Base-by-base conservation (phyloP, 768 basidiomycete species). In the Mycena haematopus region DNA sequence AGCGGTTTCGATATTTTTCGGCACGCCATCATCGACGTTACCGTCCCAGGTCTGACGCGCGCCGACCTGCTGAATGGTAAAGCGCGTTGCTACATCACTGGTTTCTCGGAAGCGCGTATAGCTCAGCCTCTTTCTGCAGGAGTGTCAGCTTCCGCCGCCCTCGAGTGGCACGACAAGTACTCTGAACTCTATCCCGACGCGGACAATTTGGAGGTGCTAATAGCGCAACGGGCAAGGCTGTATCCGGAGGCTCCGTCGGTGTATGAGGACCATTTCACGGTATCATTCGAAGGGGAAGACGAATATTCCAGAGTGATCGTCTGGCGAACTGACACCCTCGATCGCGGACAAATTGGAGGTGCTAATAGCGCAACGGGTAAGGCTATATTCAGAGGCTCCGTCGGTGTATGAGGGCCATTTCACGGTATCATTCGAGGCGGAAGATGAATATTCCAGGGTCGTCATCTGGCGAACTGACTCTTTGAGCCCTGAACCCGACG, bases 151-250 rank as follows among this genome's bases (percentile, higher is more conserved):
- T 51, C 49, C 17, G 10, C 42, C 13, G 60, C 54, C 46, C 19
- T 56, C 10, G 21, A 62, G 46, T 62, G 60, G 60, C 40, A 62
- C 29, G 54, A 44, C 35, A 22, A 47, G n/a, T 62, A 62, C 49
- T 42, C 35, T 14, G 27, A 50, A 21, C 49, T 21, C 36, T 29
- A 56, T 47, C 54, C 53, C 21, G 38, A 56, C 36, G 7, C 21
- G 35, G 19, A 27, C 19, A 62, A 52, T n/a, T 13, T 33, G 19
- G 27, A 24, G 13, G 54, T 62, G 11, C n/a, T 45, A 15, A 51
- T 62, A 21, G 61, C 54, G 17, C 61, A 62, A 40, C 52, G 61
- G 1, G 27, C 25, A 2, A 36, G 35, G 31, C 17, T 62, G 1
- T 62, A 51, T 22, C 31, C 47, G 17, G 15, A 24, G 15, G 6